Percentiles rank a stretch among this genome's conserved stretches.
Evolutionary conservation across 108 stramenopile genomes (phyloP).

Genomic region (Thalassiosira profunda): DNA sequence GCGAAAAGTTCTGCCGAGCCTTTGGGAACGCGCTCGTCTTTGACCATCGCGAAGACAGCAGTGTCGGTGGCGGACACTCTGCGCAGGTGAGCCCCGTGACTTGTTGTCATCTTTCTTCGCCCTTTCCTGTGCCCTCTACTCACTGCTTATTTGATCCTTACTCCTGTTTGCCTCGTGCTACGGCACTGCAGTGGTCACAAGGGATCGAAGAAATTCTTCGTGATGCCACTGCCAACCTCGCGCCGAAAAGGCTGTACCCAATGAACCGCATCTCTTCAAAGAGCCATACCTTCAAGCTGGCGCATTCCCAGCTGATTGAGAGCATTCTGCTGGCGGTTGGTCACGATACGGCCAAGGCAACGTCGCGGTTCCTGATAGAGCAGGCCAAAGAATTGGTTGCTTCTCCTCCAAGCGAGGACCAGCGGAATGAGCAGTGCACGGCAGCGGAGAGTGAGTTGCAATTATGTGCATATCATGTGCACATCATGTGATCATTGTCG

Average conservation of each 20-base stretch:
- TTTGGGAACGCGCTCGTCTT: constrained; percentile 83
- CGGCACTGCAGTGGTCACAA: constrained; percentile 87
- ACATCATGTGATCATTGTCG: too few species aligned
- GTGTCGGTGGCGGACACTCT: constrained; percentile 81
- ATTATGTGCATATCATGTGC: too few species aligned
- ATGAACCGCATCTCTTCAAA: constrained; percentile 83
- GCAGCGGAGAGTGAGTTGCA: constrained; percentile 91
- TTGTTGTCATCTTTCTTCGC: too few species aligned
- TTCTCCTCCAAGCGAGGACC: constrained; percentile 90
- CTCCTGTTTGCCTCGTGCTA: too few species aligned
- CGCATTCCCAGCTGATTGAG: constrained; percentile 79
- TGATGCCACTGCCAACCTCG: constrained; percentile 77
- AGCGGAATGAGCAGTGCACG: constrained; percentile 82
- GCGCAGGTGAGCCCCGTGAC: too few species aligned
- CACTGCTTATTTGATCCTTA: too few species aligned
- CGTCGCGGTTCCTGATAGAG: constrained; percentile 54
- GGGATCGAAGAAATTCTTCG: constrained; percentile 89
- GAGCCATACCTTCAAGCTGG: constrained; percentile 77
- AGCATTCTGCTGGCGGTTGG: constrained; percentile 57
- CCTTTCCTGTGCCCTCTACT: too few species aligned
- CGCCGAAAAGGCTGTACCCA: constrained; percentile 77
- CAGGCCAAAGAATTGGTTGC: constrained; percentile 71
- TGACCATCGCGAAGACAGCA: constrained; percentile 88
- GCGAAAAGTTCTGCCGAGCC: constrained; percentile 57
- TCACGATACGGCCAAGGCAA: constrained; percentile 33